phyloP scores from a whole-genome alignment of 805 yeast species.

The Brettanomyces nanus region DNA sequence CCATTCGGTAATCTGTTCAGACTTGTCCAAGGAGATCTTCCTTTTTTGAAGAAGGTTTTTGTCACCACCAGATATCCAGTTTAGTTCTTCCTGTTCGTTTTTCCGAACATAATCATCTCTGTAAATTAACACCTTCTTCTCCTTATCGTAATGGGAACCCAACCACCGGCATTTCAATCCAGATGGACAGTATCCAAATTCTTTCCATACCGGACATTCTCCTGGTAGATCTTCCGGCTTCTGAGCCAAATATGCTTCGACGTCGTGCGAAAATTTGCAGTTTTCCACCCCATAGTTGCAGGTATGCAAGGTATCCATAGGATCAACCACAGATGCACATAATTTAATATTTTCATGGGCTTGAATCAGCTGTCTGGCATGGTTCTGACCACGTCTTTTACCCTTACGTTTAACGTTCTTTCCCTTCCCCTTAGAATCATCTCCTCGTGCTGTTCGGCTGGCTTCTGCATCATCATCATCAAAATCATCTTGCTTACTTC shows the following conservation, averaged over 20 bases:
- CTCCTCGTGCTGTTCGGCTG: conserved; percentile 19
- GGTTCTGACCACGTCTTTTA: conserved; percentile 68
- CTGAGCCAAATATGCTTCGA: conserved; percentile 49
- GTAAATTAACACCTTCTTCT: conserved; percentile 34
- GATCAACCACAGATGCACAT: conserved; percentile 58
- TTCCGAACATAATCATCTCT: conserved; percentile 30
- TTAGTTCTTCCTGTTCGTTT: conserved; percentile 45
- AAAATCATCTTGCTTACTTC: neutral
- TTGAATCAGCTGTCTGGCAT: conserved; percentile 69
- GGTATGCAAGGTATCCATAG: conserved; percentile 29
- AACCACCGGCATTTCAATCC: conserved; percentile 94
- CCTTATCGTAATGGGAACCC: conserved; percentile 53
- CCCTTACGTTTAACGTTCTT: conserved; percentile 33
- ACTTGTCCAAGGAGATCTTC: conserved; percentile 46
- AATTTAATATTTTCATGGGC: conserved; percentile 52
- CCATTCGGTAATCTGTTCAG: conserved; percentile 41
- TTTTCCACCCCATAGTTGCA: conserved; percentile 62
- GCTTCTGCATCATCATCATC: conserved; percentile 42
- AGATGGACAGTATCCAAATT: conserved; percentile 84
- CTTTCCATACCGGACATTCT: conserved; percentile 72
- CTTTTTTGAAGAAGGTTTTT: conserved; percentile 51
- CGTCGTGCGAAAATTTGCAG: conserved; percentile 75
- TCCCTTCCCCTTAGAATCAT: conserved; percentile 27
- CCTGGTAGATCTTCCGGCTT: conserved; percentile 74
- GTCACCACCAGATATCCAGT: conserved; percentile 42